These are phyloP conservation scores for Mrakia blollopis DNA, from an alignment of 768 basidiomycete species.

Conservation along the genomic window DNA sequence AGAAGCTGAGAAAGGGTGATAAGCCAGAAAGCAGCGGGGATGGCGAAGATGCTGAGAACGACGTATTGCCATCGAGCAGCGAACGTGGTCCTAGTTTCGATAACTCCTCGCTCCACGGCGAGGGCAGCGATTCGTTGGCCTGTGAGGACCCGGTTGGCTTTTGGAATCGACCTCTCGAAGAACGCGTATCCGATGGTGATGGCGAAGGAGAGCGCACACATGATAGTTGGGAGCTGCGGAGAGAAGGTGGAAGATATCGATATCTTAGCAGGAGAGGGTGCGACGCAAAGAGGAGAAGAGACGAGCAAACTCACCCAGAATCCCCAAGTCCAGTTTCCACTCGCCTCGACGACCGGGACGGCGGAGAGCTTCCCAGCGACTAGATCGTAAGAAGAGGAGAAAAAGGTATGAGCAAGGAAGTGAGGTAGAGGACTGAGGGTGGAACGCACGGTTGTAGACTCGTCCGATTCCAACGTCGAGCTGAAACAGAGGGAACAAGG, in stretches of 20 bases:
- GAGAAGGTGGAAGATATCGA: neutral
- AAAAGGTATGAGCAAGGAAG: conserved; percentile 8
- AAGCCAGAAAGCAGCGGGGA: conserved; percentile 34
- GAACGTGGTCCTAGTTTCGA: neutral
- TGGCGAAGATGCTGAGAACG: conserved; percentile 22
- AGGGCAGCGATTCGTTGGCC: conserved; percentile 22
- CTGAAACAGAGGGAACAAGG: conserved; percentile 36
- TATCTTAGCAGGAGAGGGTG: no score
- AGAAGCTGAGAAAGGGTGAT: conserved; percentile 35
- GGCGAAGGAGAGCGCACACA: conserved; percentile 37
- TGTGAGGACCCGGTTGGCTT: conserved; percentile 28
- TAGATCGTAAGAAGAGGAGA: neutral
- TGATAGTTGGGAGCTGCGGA: conserved; percentile 38
- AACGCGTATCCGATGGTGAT: conserved; percentile 38
- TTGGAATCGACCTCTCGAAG: conserved; percentile 38
- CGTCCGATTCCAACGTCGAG: conserved; percentile 43
- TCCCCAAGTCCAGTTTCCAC: conserved; percentile 43
- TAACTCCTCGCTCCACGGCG: neutral
- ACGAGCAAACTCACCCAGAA: conserved; percentile 36
- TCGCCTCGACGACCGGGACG: conserved; percentile 40
- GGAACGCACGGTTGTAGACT: conserved; percentile 30
- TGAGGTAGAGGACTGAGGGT: neutral
- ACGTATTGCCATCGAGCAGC: neutral
- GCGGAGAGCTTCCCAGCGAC: conserved; percentile 36
- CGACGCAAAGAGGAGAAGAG: neutral